Conservation (phyloP, 1,284 basidiomycete species). For the Wallemia ichthyophaga region DNA sequence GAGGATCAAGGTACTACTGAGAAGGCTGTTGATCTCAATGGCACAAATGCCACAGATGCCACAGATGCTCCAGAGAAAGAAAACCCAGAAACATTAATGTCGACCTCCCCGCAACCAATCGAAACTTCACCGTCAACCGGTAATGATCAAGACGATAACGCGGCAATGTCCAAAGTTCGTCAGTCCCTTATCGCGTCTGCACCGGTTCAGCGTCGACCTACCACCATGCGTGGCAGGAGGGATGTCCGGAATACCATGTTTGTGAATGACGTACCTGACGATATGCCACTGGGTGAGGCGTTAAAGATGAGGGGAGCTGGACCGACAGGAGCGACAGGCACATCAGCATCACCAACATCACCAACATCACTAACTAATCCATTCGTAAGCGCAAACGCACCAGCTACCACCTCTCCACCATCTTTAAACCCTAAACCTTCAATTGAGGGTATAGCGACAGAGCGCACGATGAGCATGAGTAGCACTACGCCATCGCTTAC, state of each 20-base stretch:
- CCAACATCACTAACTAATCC: no score
- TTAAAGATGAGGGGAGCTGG: neutral
- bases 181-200: neutral
- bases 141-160: neutral
- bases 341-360: neutral
- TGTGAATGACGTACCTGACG: neutral
- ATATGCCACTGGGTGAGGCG: neutral
- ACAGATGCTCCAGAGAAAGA: neutral
- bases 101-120: no score
- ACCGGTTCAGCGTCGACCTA: neutral
- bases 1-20: no score
- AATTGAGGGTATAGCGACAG: neutral
- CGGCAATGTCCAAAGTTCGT: neutral
- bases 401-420: no score
- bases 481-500: neutral
- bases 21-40: no score
- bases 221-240: neutral
- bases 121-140: neutral
- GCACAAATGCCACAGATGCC: neutral
- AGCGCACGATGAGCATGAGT: neutral
- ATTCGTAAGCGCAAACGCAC: no score
- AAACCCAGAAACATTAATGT: no score
- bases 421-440: neutral
- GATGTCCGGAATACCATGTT: neutral
- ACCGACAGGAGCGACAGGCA: neutral